Percentiles rank a stretch among this genome's conserved stretches.
phyloP scores from a whole-genome alignment of 257 asterid genomes.

The Capsicum pubescens region DNA sequence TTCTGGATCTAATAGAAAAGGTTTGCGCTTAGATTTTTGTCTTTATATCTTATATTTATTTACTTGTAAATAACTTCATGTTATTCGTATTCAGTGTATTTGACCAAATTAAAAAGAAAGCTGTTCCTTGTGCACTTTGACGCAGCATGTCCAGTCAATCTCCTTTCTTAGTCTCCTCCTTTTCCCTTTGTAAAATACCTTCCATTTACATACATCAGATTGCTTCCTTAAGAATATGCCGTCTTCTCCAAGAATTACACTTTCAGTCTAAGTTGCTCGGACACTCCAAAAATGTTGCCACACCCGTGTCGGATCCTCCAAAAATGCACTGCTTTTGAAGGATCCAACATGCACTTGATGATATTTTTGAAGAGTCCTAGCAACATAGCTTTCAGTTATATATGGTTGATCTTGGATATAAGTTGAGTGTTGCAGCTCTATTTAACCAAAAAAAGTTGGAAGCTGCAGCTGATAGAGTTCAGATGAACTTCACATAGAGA shows the following conservation, averaged over 20 bases:
- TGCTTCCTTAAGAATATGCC: constrained; percentile 1
- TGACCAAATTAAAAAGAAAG: constrained; percentile 4
- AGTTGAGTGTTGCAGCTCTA: constrained; percentile 14
- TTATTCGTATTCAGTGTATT: neutral
- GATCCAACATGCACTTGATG: too few relatives aligned
- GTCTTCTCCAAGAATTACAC: neutral
- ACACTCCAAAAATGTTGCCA: too few relatives aligned
- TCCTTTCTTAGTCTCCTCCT: constrained; percentile 8
- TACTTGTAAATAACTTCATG: constrained; percentile 21
- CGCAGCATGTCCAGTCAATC: neutral
- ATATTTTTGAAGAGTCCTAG: too few relatives aligned
- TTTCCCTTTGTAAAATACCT: neutral
- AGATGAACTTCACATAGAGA: neutral
- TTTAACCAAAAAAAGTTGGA: neutral
- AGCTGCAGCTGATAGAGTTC: constrained; percentile 21
- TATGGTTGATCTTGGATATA: constrained; percentile 19
- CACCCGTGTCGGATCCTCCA: too few relatives aligned
- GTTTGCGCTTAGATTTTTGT: constrained; percentile 38
- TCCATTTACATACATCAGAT: neutral
- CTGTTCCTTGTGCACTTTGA: constrained; percentile 5
- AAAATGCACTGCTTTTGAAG: too few relatives aligned
- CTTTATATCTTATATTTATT: neutral
- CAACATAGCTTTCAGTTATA: neutral
- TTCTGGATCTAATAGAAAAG: constrained; percentile 95
- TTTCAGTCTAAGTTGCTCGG: neutral